A percentile compares a stretch with the other conserved stretches of the same genome.
Evolutionary conservation across 2,329 filamentous ascomycete species (phyloP).

Genomic region (Aspergillus novofumigatus): DNA sequence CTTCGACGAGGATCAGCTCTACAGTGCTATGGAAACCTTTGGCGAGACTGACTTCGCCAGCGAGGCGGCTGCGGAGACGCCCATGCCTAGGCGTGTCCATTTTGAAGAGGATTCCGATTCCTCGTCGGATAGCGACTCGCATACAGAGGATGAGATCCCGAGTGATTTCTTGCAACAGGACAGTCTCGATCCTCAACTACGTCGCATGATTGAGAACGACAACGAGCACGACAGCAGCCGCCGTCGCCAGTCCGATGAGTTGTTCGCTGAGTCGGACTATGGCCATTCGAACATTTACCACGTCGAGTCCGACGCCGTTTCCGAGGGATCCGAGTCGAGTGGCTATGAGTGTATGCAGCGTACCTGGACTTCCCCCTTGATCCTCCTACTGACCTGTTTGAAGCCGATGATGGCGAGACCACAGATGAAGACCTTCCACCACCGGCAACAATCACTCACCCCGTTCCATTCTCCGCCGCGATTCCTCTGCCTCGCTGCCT

Average conservation of each 20-base stretch:
- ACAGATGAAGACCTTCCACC: conserved; percentile 55
- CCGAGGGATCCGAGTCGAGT: conserved; percentile 41
- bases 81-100: conserved; percentile 62
- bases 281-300: conserved; percentile 41
- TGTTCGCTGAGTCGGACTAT: conserved; percentile 37
- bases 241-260: conserved; percentile 34
- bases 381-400: conserved; percentile 42
- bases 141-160: conserved; percentile 61
- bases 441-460: conserved; percentile 46
- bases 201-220: conserved; percentile 68
- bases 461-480: conserved; percentile 48
- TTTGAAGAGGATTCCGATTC: conserved; percentile 63
- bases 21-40: conserved; percentile 36
- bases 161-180: conserved; percentile 76
- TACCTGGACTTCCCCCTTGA: conserved; percentile 18
- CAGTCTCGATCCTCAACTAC: conserved; percentile 66
- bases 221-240: conserved; percentile 29
- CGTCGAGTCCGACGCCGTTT: conserved; percentile 43
- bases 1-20: conserved; percentile 42
- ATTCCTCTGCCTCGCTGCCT: conserved; percentile 43
- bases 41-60: conserved; percentile 34
- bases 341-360: conserved; percentile 56
- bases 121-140: conserved; percentile 54
- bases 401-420: conserved; percentile 58
- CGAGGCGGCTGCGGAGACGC: conserved; percentile 38